Evolutionary conservation across 176 grass and related monocot genomes (phyloP), one percentile per base, ranked within the genome.

Genomic region (Aegilops speltoides): DNA sequence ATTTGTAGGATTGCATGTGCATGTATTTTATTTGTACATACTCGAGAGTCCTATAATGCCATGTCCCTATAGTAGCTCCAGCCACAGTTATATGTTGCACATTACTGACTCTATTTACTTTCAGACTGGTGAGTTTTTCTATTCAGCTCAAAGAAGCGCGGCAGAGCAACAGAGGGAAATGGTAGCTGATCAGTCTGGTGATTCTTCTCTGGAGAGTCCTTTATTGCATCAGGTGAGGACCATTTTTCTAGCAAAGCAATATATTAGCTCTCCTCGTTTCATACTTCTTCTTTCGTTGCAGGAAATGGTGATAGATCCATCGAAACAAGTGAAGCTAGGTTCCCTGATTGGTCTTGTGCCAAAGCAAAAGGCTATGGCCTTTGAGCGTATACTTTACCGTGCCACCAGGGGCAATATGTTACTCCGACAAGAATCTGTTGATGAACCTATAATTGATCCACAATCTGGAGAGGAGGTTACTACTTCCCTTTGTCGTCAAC

Each of bases 351-450:
- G 96, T 19, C 91, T 98, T 92, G 91, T 98, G 23, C 96, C 93
- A 59, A 95, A 98, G 82, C 93, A 98, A 84, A 98, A 96, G 86
- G 84, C 93, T 68, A 89, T 98, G 89, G 88, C 87, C 85, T 98
- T 98, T 94, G 96, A 98, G 86, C 86, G 93, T 33, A 98, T 98
- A 61, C 81, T 88, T 98, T 98, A 96, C 38, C 93, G 96, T 92
- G 93, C 96, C 29, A 98, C 93, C 15, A 92, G 96, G 71, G 96
- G 96, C 63, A 98, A 98, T 59, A 88, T 98, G 85, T 92, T 91
- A 66, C 82, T 98, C 66, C 92, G 90, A 84, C 96, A 98, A 91
- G 96, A 88, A 79, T 77, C 92, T 80, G 76, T 96, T 85, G 93
- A 98, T 86, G 85, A 90, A 78, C 77, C 88, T 59, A 90, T 98